A percentile compares a stretch with the other conserved stretches of the same genome.
These are phyloP conservation scores for Chaetomium sp. DNA, from an alignment of 2,329 filamentous ascomycete species.

Conservation along the genomic window DNA sequence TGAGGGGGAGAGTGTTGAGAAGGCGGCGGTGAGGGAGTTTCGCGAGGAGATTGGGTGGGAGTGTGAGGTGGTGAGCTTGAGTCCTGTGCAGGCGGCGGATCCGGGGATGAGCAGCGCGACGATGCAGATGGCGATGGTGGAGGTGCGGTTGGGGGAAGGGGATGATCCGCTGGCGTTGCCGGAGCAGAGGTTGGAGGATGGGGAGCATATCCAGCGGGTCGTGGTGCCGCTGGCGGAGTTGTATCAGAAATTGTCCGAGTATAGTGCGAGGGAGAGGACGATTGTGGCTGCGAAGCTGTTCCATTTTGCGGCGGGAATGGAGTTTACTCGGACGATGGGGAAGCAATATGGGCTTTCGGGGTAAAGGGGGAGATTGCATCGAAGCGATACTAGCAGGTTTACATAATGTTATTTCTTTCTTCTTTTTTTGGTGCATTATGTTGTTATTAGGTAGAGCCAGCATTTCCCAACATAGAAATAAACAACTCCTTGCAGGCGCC, in stretches of 20 bases:
- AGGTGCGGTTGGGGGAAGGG: constrained; percentile 46
- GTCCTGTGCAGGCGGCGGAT: constrained; percentile 50
- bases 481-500: too few species aligned
- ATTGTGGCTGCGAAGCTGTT: constrained; percentile 53
- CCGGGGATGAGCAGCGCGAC: constrained; percentile 55
- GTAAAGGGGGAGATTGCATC: not conserved
- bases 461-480: too few species aligned
- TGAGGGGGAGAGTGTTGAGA: constrained; percentile 43
- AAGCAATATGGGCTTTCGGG: constrained; percentile 10
- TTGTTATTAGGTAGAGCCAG: too few species aligned
- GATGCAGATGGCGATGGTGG: constrained; percentile 55
- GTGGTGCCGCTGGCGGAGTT: constrained; percentile 51
- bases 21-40: constrained; percentile 48
- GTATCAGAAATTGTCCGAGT: constrained; percentile 46
- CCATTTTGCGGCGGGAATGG: constrained; percentile 53
- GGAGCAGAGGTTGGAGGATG: constrained; percentile 53
- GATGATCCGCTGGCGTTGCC: constrained; percentile 42
- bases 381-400: not conserved
- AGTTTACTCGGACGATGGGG: constrained; percentile 36
- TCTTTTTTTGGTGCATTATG: too few species aligned
- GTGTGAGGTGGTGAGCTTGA: constrained; percentile 41
- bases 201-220: constrained; percentile 55
- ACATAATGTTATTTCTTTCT: too few species aligned
- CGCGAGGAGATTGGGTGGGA: constrained; percentile 52
- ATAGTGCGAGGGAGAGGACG: constrained; percentile 40